Conservation (phyloP, 331 rosid genomes). For the Rosa hybrid region DNA sequence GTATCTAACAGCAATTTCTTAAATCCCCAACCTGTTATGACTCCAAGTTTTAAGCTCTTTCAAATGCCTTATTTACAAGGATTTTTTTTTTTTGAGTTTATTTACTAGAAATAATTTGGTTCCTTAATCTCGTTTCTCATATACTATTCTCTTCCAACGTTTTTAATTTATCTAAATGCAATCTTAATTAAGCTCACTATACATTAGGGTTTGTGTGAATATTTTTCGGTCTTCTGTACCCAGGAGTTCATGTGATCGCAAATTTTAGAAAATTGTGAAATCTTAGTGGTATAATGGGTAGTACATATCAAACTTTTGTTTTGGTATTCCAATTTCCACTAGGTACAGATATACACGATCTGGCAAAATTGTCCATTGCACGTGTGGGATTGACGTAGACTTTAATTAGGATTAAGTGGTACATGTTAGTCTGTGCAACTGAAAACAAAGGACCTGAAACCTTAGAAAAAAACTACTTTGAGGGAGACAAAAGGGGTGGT, state of each 20-base stretch:
- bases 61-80: background rate
- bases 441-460: conserved; percentile 10
- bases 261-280: background rate
- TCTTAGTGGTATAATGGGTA: background rate
- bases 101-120: background rate
- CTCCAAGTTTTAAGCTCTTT: conserved; percentile 11
- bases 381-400: conserved; percentile 49
- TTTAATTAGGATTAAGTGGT: conserved; percentile 1
- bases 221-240: background rate
- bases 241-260: background rate
- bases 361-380: conserved; percentile 37
- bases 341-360: conserved; percentile 34
- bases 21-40: background rate
- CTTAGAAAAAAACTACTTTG: conserved; percentile 8
- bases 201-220: background rate
- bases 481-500: conserved; percentile 41
- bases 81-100: background rate
- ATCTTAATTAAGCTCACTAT: background rate
- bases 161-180: background rate
- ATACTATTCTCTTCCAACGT: background rate
- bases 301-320: background rate
- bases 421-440: conserved; percentile 38
- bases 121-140: background rate
- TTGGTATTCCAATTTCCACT: conserved; percentile 10
- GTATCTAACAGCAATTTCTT: background rate